Evolutionary conservation across 129 eudicot genomes (phyloP).

Genomic region (Silybum marianum): DNA sequence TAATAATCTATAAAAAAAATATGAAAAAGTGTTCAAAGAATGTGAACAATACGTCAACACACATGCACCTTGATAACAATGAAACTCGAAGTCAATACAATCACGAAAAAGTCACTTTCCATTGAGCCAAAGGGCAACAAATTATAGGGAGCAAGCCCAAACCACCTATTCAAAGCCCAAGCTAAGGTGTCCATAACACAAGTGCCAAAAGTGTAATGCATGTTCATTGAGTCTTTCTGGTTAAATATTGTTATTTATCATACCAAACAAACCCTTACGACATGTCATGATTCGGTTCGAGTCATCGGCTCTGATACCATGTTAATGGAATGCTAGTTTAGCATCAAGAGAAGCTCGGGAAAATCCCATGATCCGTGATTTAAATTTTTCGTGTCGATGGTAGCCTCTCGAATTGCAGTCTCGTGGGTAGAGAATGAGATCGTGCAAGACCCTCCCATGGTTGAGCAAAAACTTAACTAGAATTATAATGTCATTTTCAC

Average conservation of each 20-base stretch:
- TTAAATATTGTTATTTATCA: not conserved
- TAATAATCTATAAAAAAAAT: not conserved
- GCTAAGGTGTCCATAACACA: not conserved
- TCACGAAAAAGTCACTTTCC: not conserved
- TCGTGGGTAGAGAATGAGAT: constrained; percentile 44
- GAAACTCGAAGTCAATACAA: not conserved
- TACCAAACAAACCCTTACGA: not conserved
- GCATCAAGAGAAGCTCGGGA: constrained; percentile 59
- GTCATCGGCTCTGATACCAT: constrained; percentile 5
- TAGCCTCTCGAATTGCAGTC: constrained; percentile 38
- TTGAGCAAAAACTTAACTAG: constrained; percentile 64
- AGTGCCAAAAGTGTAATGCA: not conserved
- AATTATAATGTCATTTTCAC: constrained; percentile 44
- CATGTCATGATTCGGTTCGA: not conserved
- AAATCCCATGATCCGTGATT: constrained; percentile 60
- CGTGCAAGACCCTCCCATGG: constrained; percentile 64
- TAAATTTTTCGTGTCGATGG: constrained; percentile 53
- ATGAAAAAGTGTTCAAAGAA: not conserved
- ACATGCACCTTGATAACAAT: not conserved
- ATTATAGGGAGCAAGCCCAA: not conserved
- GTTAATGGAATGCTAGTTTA: constrained; percentile 49
- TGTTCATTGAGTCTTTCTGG: not conserved
- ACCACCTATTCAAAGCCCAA: not conserved
- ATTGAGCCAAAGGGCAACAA: not conserved
- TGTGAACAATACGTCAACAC: not conserved